Percentiles rank a stretch among this genome's conserved stretches.
Evolutionary conservation across 176 grass and related monocot species (phyloP).

Genomic region (Rhipidocladum racemiflorum): DNA sequence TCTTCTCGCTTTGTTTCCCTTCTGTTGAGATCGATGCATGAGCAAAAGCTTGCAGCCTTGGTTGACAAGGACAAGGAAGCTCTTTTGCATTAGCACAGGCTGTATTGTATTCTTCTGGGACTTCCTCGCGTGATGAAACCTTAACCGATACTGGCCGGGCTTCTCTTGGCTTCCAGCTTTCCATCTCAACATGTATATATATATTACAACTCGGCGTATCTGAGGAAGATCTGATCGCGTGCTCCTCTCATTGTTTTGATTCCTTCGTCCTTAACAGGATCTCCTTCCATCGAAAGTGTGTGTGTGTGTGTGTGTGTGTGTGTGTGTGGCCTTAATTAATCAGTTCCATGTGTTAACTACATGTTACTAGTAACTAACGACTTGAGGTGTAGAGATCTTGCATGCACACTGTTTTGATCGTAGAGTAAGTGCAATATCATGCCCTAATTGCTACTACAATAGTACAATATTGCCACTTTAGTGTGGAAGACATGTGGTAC

Average conservation of each 20-base stretch:
- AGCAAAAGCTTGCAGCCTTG: conserved; percentile 29
- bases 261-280: neutral
- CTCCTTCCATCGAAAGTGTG: neutral
- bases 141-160: neutral
- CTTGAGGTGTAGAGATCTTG: neutral
- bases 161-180: conserved; percentile 23
- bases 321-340: neutral
- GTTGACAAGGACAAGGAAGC: conserved; percentile 38
- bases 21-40: conserved; percentile 2
- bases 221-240: conserved; percentile 18
- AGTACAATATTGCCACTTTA: neutral
- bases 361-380: neutral
- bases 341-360: neutral
- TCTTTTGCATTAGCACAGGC: conserved; percentile 22
- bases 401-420: neutral
- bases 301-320: neutral
- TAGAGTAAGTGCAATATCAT: neutral
- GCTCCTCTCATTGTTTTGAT: conserved; percentile 7
- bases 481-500: neutral
- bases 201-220: neutral
- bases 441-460: neutral
- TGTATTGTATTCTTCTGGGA: conserved; percentile 1
- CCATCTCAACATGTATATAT: neutral
- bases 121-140: neutral
- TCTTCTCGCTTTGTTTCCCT: neutral